phyloP scores from a whole-genome alignment of 169 alveolate genomes.

The Plasmodium yoelii region DNA sequence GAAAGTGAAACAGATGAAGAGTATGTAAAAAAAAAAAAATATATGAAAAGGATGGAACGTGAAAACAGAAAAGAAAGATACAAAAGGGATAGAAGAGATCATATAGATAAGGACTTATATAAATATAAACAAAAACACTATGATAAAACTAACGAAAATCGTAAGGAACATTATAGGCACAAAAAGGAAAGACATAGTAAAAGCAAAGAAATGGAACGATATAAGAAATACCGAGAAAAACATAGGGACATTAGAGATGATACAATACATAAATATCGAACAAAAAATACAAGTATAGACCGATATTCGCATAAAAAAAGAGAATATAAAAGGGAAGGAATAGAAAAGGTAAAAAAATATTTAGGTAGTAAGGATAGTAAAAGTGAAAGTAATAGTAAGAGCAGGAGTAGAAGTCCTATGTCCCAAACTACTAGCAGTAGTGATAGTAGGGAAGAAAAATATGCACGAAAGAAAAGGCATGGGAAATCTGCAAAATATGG shows the following conservation, averaged over 20 bases:
- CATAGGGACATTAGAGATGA: not conserved
- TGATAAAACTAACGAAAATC: not conserved
- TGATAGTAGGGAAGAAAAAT: conserved; percentile 3
- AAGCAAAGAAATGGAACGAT: not conserved
- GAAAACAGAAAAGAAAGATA: not conserved
- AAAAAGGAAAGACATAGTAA: not conserved
- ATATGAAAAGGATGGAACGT: not conserved
- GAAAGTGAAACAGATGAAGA: not conserved
- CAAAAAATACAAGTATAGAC: conserved; percentile 4
- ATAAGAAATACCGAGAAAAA: not conserved
- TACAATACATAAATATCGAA: not conserved
- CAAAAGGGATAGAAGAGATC: not conserved
- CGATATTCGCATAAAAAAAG: conserved; percentile 13
- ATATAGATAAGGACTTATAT: not conserved
- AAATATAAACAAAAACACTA: too few species aligned
- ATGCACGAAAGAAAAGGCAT: not conserved
- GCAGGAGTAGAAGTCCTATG: conserved; percentile 3
- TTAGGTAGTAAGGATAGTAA: conserved; percentile 1
- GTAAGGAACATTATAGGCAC: not conserved
- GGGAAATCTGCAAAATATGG: too few species aligned
- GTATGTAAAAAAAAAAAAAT: not conserved
- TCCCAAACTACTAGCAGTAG: not conserved
- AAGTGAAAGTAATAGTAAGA: not conserved
- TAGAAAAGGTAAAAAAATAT: conserved; percentile 6
- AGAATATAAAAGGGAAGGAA: conserved; percentile 17